Evolutionary conservation across 116 monocot species (phyloP), one percentile per base, ranked within the genome.

Genomic region (Trichopus zeylanicus): DNA sequence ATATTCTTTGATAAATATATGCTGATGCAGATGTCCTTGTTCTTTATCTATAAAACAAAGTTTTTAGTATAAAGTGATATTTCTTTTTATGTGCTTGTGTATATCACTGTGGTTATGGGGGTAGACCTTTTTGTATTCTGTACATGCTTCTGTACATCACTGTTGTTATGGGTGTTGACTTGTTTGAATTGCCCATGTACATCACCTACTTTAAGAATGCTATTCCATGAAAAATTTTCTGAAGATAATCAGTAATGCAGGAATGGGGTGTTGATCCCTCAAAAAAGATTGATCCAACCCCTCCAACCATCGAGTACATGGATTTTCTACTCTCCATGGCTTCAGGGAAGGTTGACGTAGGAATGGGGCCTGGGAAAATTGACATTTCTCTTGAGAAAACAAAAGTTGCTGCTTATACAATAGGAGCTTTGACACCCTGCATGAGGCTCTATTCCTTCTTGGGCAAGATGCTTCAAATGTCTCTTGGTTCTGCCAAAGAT

Each of bases 261-360:
- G 85, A 85, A 78, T 99, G 92, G 99, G 92, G 85, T 51, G 57
- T 88, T 65, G 86, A 92, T 67, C 62, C 78, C n/a, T 70, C 69
- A 9, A 78, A 92, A 71, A 92, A 92, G 47, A 74, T 72, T 2
- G 49, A 29, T 68, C 74, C 81, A 20, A 74, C 67, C 46, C 71
- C 83, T 57, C 80, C 86, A 66, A 99, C 92, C 59, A 53, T 73
- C 18, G 85, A 85, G 55, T 99, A 92, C 62, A 83, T 70, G 0
- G 62, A 72, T n/a, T 99, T 99, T 56, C 56, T 99, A 57, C 61
- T 78, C 38, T 82, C 70, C 11, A 85, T 77, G 42, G 78, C 92
- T 37, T 37, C 68, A 53, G 92, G 99, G 20, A 99, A 81, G 62
- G 66, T 83, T 73, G 88, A 80, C 61, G 85, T 68, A 48, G 75